Percentiles rank a stretch among this genome's conserved stretches.
These are phyloP conservation scores for Paxillus rubicundulus DNA, from an alignment of 768 basidiomycete genomes.

Conservation along the genomic window DNA sequence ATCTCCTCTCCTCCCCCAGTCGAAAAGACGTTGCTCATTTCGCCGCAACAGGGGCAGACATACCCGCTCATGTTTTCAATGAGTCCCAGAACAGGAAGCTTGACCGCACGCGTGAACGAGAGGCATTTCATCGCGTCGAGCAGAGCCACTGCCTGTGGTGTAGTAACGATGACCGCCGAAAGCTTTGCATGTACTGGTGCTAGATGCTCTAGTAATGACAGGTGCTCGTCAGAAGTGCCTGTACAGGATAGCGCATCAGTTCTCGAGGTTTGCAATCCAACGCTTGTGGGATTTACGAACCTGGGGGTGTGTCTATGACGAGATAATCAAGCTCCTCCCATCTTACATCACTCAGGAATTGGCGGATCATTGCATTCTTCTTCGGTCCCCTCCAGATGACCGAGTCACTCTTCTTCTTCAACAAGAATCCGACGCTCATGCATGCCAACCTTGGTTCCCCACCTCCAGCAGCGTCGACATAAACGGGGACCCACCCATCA, in stretches of 20 bases:
- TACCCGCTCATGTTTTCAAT: slow-evolving; percentile 99
- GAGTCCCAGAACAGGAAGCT: slow-evolving; percentile 83
- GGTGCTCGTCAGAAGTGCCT: slow-evolving; percentile 99
- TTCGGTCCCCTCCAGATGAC: slow-evolving; percentile 99
- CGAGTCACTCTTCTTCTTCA: slow-evolving; percentile 87
- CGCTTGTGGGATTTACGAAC: slow-evolving; percentile 43
- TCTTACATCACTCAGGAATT: slow-evolving; percentile 91
- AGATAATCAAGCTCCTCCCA: slow-evolving; percentile 95
- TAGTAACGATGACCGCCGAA: slow-evolving; percentile 89
- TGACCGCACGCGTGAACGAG: slow-evolving; percentile 88
- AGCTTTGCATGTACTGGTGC: slow-evolving; percentile 77
- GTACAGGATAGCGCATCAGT: slow-evolving; percentile 20
- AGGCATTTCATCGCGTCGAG: slow-evolving; percentile 95
- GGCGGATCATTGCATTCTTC: slow-evolving; percentile 97
- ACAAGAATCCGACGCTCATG: slow-evolving; percentile 96
- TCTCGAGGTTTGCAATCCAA: slow-evolving; percentile 6
- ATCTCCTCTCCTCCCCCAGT: slow-evolving; percentile 89
- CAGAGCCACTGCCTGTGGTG: slow-evolving; percentile 94
- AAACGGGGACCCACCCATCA: slow-evolving; percentile 97
- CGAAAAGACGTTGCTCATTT: slow-evolving; percentile 93
- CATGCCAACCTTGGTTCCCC: slow-evolving; percentile 71
- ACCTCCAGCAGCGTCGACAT: slow-evolving; percentile 65
- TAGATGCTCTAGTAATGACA: slow-evolving; percentile 92
- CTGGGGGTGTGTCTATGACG: slow-evolving; percentile 94
- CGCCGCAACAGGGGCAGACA: slow-evolving; percentile 95